A percentile compares a stretch with the other conserved stretches of the same genome.
Evolutionary conservation across 139 green algal species (phyloP).

Genomic region (Choricystis sp.): DNA sequence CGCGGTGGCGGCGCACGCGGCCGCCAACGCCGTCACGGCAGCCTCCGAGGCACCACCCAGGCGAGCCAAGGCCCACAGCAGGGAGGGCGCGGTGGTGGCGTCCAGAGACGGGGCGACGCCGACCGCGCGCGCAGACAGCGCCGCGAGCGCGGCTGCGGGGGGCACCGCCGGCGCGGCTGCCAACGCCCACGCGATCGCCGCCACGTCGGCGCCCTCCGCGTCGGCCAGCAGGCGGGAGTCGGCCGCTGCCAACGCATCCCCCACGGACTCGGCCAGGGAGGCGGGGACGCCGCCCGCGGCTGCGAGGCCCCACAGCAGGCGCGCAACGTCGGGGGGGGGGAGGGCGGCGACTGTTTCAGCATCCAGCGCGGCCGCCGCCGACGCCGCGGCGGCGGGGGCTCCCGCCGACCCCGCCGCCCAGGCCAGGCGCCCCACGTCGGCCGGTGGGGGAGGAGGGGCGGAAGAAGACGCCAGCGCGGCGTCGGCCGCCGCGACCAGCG

Average conservation of each 20-base stretch:
- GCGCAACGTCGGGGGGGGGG: background rate
- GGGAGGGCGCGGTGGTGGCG: background rate
- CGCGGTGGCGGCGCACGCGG: too few species aligned
- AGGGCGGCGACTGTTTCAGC: background rate
- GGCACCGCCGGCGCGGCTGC: too few species aligned
- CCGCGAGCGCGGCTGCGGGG: too few species aligned
- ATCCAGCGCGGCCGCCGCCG: background rate
- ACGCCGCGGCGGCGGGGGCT: too few species aligned
- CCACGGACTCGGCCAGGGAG: background rate
- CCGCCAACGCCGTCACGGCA: too few species aligned
- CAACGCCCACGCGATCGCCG: too few species aligned
- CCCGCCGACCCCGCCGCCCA: background rate
- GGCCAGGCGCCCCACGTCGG: background rate
- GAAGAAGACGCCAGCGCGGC: too few species aligned
- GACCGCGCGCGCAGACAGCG: too few species aligned
- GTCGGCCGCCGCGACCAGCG: background rate
- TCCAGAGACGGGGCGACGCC: background rate
- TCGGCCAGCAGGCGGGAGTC: background rate
- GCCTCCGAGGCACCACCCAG: too few species aligned
- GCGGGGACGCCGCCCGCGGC: too few species aligned
- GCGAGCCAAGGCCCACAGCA: background rate
- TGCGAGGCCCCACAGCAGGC: background rate
- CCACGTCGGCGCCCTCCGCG: background rate
- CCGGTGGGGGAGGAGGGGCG: too few species aligned
- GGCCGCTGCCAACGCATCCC: background rate